Percentiles rank a stretch among this genome's conserved stretches.
Conservation (phyloP, 768 basidiomycete species). For the Lactarius tabidus region DNA sequence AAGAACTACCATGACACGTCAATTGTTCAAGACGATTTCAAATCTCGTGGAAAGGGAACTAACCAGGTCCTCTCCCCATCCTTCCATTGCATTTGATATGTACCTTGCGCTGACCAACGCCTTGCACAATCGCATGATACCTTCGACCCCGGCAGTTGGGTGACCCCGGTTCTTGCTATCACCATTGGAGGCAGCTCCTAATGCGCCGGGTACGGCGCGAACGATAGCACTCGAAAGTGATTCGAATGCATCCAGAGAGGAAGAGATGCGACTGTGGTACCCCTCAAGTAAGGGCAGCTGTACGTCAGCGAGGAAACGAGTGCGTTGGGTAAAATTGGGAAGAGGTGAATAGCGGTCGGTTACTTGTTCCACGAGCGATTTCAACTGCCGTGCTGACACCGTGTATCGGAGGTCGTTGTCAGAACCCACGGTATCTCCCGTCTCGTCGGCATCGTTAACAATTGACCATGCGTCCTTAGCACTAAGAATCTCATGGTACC, state of each 20-base stretch:
- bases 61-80: slow-evolving; percentile 90
- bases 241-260: slow-evolving; percentile 92
- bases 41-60: slow-evolving; percentile 29
- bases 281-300: slow-evolving; percentile 81
- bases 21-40: background rate
- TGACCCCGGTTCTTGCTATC: slow-evolving; percentile 42
- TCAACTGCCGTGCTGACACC: slow-evolving; percentile 76
- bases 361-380: slow-evolving; percentile 85
- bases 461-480: slow-evolving; percentile 84
- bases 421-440: slow-evolving; percentile 13
- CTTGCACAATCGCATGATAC: slow-evolving; percentile 79
- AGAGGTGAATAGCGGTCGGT: slow-evolving; percentile 93
- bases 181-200: slow-evolving; percentile 48
- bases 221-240: slow-evolving; percentile 83
- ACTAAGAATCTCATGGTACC: slow-evolving; percentile 80
- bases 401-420: slow-evolving; percentile 58
- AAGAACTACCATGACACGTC: slow-evolving; percentile 61
- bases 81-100: slow-evolving; percentile 61
- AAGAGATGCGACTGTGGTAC: slow-evolving; percentile 73
- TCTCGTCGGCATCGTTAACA: slow-evolving; percentile 55
- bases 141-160: slow-evolving; percentile 80
- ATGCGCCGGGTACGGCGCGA: slow-evolving; percentile 88
- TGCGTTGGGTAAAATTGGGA: slow-evolving; percentile 70
- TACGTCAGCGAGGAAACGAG: slow-evolving; percentile 76
- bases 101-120: slow-evolving; percentile 79